Evolutionary conservation across 1,284 basidiomycete genomes (phyloP).

Genomic region (Dichomitus squalens): DNA sequence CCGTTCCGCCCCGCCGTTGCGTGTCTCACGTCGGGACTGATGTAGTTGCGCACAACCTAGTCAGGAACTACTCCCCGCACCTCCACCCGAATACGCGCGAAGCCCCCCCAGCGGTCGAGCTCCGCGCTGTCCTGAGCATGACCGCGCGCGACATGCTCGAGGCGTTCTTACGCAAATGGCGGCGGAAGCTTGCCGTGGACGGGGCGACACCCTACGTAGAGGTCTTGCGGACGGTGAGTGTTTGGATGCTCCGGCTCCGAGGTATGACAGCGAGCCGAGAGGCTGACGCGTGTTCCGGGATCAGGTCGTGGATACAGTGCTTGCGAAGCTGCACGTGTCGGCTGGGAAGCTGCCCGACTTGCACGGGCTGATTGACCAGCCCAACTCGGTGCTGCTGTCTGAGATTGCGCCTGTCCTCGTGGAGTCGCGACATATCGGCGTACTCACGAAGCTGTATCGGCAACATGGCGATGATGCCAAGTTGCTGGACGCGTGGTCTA

Average conservation of each 20-base stretch:
- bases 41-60: slow-evolving; percentile 84
- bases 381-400: slow-evolving; percentile 57
- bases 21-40: slow-evolving; percentile 56
- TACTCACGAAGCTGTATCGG: slow-evolving; percentile 66
- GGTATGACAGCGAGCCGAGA: slow-evolving; percentile 17
- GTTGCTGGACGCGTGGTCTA: slow-evolving; percentile 69
- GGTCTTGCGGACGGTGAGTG: slow-evolving; percentile 22
- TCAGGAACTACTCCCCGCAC: slow-evolving; percentile 87
- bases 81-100: slow-evolving; percentile 70
- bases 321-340: slow-evolving; percentile 74
- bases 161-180: slow-evolving; percentile 58
- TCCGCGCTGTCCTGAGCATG: slow-evolving; percentile 57
- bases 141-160: slow-evolving; percentile 73
- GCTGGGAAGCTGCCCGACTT: slow-evolving; percentile 63
- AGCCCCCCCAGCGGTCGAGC: slow-evolving; percentile 68
- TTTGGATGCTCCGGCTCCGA: slow-evolving; percentile 1
- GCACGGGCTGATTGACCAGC: slow-evolving; percentile 58
- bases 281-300: not conserved
- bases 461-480: slow-evolving; percentile 59
- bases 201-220: slow-evolving; percentile 14
- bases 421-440: slow-evolving; percentile 56
- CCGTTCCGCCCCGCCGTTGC: slow-evolving; percentile 8
- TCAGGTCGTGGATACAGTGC: slow-evolving; percentile 85
- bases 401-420: slow-evolving; percentile 70
- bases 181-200: slow-evolving; percentile 30